Base-by-base conservation (phyloP, 345 rosid genomes). In the Gossypium thurberi region DNA sequence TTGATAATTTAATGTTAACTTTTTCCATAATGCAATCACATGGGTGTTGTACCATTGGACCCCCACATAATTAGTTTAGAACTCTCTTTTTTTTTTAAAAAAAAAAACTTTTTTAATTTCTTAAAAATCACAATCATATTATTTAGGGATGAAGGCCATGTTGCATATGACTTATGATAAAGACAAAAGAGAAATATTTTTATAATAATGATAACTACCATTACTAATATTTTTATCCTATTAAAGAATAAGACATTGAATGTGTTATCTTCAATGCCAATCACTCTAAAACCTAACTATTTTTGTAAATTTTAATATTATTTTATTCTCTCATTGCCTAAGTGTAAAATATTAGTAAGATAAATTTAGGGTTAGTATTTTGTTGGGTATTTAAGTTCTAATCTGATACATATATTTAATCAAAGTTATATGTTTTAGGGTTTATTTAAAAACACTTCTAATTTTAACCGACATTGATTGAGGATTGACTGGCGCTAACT, bases 111-210 rank as follows among this genome's bases (percentile, higher is more conserved):
- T 13, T 48, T 2, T 46, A 1, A 46, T 48, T 11, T 6, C 10
- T 66, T 66, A 61, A 71, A 20, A 75, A 61, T 58, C 65, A 66
- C 70, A 65, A 62, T 61, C 61, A 56, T 37, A 47, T 33, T 80
- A 50, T 71, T 72, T 59, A 75, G 59, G 60, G 74, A 42, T 43
- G 44, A 73, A 73, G 72, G 53, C 71, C 82, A 70, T 71, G 77
- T 74, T 51, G 78, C 78, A 25, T 73, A 50, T 52, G 23, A 33
- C 50, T 60, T 40, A 55, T 23, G 44, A 69, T 43, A 62, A 66
- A 75, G 64, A 58, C 18, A 60, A 9, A 72, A 26, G 28, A 26
- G 28, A 6, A 43, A 15, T 55, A 3, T 51, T 15, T 51, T 51
- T 15, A 15, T 51, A 14, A 33, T 70, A 17, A 56, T 70, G 25